Evolutionary conservation across 1,139 yeast genomes (phyloP), one percentile per base, ranked within the genome.

Genomic region (Lodderomyces metapsilosis): DNA sequence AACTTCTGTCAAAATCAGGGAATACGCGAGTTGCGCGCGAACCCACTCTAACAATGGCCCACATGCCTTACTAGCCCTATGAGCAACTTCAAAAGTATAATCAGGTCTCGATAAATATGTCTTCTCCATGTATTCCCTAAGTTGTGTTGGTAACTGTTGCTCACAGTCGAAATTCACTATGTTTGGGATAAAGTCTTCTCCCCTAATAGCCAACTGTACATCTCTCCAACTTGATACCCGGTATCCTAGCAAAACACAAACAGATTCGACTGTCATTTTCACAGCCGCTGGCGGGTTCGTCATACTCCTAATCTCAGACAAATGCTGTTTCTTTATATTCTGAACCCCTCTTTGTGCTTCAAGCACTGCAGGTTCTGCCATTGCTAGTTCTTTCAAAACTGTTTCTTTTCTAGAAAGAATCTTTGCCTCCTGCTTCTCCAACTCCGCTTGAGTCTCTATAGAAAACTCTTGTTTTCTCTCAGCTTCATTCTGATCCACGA

Each of bases 21-120:
- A 78, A 54, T 84, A 91, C 5, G 73, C 68, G 18, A 89, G 71
- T 50, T 92, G 98, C 0, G 98, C 98, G 45, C 75, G 73, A 0
- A 89, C 94, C 98, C 98, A 92, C 48, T 82, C 84, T 22, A 87
- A 59, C 38, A 92, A 66, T 0, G 98, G 98, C 0, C 97, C 98
- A 67, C 97, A 89, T 0, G 98, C 97, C 56, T 87, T 88, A 62
- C 95, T 85, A 2, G 98, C 98, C 39, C 97, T 71, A 54, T 87
- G 80, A 0, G 88, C 96, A 0, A 84, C 65, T 41, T 84, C 92
- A 53, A 67, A 85, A 36, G 77, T 88, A 55, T 76, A 91, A 41
- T 79, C 85, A 0, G 82, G 76, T 42, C 82, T 65, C 0, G 83
- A 64, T 20, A 91, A 63, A 52, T 86, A 92, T 0, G 67, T 71